Conservation (phyloP, 2,329 filamentous ascomycete species). For the Ophiostoma sp. region DNA sequence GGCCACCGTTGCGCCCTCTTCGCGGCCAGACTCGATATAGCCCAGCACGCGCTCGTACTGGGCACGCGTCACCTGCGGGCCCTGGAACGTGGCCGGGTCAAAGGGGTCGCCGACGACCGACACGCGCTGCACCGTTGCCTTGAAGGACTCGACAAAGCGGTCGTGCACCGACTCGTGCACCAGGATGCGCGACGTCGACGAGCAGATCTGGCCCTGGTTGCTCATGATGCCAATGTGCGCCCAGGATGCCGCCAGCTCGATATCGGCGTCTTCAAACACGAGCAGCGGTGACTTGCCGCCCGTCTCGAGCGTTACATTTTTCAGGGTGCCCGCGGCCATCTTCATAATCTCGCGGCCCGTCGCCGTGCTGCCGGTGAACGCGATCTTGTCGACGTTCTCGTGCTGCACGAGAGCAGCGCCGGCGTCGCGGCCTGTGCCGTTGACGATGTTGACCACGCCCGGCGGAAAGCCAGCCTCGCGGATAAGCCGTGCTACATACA, state of each 20-base stretch:
- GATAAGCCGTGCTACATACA: slow-evolving; percentile 59
- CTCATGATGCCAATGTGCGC: slow-evolving; percentile 45
- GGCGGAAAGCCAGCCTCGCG: slow-evolving; percentile 69
- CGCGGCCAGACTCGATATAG: slow-evolving; percentile 62
- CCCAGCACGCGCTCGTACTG: slow-evolving; percentile 63
- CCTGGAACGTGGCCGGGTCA: slow-evolving; percentile 61
- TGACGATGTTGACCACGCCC: slow-evolving; percentile 67
- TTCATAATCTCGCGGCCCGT: slow-evolving; percentile 66
- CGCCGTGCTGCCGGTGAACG: slow-evolving; percentile 66
- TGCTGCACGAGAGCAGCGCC: slow-evolving; percentile 63
- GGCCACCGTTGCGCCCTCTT: slow-evolving; percentile 58
- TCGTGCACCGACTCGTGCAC: slow-evolving; percentile 56
- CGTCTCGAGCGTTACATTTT: slow-evolving; percentile 55
- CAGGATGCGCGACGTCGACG: slow-evolving; percentile 55
- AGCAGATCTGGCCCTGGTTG: slow-evolving; percentile 58
- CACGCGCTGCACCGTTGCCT: slow-evolving; percentile 50
- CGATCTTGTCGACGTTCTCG: slow-evolving; percentile 62
- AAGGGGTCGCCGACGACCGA: slow-evolving; percentile 64
- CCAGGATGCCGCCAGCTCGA: slow-evolving; percentile 58
- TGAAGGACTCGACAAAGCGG: slow-evolving; percentile 59
- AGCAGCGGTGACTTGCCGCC: slow-evolving; percentile 57
- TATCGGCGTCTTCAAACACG: slow-evolving; percentile 56
- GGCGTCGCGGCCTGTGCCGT: slow-evolving; percentile 60
- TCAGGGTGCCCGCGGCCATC: slow-evolving; percentile 54
- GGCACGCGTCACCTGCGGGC: slow-evolving; percentile 61